These are phyloP conservation scores for Phaeosphaeriaceae sp. DNA, from an alignment of 2,329 filamentous ascomycete genomes.

Conservation along the genomic window DNA sequence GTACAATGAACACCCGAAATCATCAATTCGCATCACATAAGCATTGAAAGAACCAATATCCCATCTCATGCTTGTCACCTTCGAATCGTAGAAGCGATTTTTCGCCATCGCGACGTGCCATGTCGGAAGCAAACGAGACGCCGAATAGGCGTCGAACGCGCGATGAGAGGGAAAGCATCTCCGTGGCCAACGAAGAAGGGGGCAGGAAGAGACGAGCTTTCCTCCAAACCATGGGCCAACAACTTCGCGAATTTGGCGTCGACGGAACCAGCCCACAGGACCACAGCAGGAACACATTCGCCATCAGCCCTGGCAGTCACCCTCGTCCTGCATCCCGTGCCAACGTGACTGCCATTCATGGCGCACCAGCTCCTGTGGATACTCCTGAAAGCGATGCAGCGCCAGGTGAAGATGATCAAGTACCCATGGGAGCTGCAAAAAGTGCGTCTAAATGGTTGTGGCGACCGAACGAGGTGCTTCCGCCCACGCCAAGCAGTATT, in stretches of 20 bases:
- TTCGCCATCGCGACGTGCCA: constrained; percentile 2
- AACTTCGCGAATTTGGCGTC: constrained; percentile 31
- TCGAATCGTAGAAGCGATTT: background rate
- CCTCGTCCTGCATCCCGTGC: constrained; percentile 9
- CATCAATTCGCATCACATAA: background rate
- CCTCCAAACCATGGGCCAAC: constrained; percentile 34
- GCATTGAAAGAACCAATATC: background rate
- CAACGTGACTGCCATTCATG: background rate
- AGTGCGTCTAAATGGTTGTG: constrained; percentile 32
- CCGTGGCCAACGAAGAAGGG: constrained; percentile 4
- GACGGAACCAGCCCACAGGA: constrained; percentile 30
- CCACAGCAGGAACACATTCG: constrained; percentile 22
- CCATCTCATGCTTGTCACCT: background rate
- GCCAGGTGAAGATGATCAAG: constrained; percentile 29
- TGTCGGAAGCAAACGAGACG: constrained; percentile 20
- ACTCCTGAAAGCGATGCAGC: constrained; percentile 25
- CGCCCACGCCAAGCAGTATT: background rate
- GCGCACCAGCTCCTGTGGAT: constrained; percentile 6
- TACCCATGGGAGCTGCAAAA: constrained; percentile 24
- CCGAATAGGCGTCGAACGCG: constrained; percentile 24
- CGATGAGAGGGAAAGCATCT: constrained; percentile 9
- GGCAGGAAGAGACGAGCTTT: constrained; percentile 28
- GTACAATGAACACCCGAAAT: background rate
- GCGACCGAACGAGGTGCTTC: constrained; percentile 20
- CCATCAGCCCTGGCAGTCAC: constrained; percentile 11